These are phyloP conservation scores for Porcisia hertigi DNA, from an alignment of 208 protist species.

Conservation along the genomic window DNA sequence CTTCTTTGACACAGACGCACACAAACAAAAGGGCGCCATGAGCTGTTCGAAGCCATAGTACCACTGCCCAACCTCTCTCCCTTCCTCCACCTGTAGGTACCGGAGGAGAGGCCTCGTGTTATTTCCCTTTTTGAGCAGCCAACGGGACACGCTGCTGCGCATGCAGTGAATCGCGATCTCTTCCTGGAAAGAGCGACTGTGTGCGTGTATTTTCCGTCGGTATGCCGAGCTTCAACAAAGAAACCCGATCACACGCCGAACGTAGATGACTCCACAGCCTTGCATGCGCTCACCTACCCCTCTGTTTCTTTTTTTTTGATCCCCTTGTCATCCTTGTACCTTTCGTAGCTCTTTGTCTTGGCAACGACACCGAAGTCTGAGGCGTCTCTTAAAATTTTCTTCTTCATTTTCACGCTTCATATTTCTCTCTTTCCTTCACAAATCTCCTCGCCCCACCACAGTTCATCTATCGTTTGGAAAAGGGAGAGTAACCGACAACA, in stretches of 20 bases:
- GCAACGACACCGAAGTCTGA: neutral
- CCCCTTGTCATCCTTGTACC: neutral
- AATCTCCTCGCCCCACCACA: neutral
- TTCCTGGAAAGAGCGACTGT: neutral
- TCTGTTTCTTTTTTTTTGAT: neutral
- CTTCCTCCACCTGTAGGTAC: neutral
- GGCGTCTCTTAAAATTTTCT: neutral
- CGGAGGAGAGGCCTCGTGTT: neutral
- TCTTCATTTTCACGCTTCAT: neutral
- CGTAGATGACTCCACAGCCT: neutral
- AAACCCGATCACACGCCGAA: neutral
- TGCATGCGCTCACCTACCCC: neutral
- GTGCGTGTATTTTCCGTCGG: neutral
- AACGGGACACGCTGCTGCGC: neutral
- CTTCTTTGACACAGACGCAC: neutral
- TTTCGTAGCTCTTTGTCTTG: neutral
- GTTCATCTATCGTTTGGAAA: neutral
- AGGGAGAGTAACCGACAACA: too few relatives aligned
- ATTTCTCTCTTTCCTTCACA: neutral
- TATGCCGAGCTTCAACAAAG: neutral
- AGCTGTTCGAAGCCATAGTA: neutral
- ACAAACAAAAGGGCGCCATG: neutral
- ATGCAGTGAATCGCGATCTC: neutral
- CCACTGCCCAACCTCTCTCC: too few relatives aligned
- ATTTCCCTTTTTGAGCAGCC: neutral